These are phyloP conservation scores for Cardamine resedifolia DNA, from an alignment of 345 rosid genomes.

Conservation along the genomic window DNA sequence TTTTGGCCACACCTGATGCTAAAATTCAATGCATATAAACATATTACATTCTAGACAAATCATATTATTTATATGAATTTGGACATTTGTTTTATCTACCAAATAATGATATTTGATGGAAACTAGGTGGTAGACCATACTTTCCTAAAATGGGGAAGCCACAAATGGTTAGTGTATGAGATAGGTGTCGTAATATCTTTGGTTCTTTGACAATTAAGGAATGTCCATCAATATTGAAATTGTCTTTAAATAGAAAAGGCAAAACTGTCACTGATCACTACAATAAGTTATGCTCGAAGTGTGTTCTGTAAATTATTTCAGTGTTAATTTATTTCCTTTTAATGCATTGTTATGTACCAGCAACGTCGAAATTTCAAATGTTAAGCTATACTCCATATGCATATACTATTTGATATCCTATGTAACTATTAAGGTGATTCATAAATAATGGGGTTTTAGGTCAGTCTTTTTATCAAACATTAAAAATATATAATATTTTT, in stretches of 20 bases:
- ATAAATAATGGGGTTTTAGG: not conserved
- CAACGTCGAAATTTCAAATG: not conserved
- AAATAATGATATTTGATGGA: conserved; percentile 12
- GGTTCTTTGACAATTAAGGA: conserved; percentile 37
- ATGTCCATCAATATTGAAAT: conserved; percentile 28
- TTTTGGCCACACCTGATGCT: not conserved
- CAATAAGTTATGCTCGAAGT: not conserved
- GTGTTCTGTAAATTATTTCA: not conserved
- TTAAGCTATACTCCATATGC: not conserved
- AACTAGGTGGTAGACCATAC: conserved; percentile 30
- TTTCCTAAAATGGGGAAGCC: conserved; percentile 31
- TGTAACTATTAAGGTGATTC: not conserved
- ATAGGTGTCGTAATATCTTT: conserved; percentile 35
- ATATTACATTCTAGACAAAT: not conserved
- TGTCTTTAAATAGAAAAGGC: conserved; percentile 33
- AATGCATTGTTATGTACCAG: not conserved
- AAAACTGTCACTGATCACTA: conserved; percentile 8
- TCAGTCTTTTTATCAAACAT: not conserved
- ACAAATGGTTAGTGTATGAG: conserved; percentile 26
- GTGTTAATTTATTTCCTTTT: not conserved
- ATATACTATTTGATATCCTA: not conserved
- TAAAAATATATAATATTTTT: not conserved
- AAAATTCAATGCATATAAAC: not conserved
- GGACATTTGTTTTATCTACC: conserved; percentile 14
- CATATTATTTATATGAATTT: not conserved